Base-by-base conservation (phyloP, 2,329 filamentous ascomycete species). In the Calonectria hawksworthii region DNA sequence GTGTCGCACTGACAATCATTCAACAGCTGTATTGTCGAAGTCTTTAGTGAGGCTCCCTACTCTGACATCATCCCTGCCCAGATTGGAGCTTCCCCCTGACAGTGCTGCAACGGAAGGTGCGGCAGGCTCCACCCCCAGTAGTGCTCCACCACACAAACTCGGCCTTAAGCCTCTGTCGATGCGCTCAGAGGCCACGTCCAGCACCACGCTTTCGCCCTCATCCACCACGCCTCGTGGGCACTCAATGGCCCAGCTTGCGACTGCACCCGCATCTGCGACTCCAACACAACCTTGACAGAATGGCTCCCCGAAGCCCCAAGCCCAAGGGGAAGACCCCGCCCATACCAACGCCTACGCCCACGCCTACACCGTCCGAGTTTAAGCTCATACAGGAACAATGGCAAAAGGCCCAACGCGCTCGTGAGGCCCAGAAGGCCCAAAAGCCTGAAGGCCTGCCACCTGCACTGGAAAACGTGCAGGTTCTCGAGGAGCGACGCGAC, bases 331-430 rank as follows among this genome's bases (percentile, higher is more conserved):
- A 79, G 71, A 44, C 78, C 66, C 68, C 76, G 70, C 70, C 76
- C 56, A 47, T 47, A 47, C 44, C 44, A 23, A 47, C 44, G n/a
- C 41, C 41, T 0, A 47, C 41, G 9, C 41, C 41, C 1, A 47
- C 21, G 41, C 41, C 41, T 47, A 63, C 77, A 59, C 68, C 75
- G 28, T 79, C 86, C 81, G 89, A 92, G 50, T 90, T 90, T 84
- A 85, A 90, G 79, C 83, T 86, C 72, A 90, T 92, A 74, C 86
- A 89, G 23, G 87, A 88, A 50, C 86, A 91, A 81, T 92, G 87
- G 84, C 89, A 87, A 34, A 87, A 86, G 56, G 90, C 90, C 41
- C 90, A 91, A 82, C 87, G 86, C 66, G 85, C 85, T 73, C 88
- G 90, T 76, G 87, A 88, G 72, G 79, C 82, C 11, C 83, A 88